phyloP scores from a whole-genome alignment of 2,329 filamentous ascomycete species.

The Mariannaea sp. region DNA sequence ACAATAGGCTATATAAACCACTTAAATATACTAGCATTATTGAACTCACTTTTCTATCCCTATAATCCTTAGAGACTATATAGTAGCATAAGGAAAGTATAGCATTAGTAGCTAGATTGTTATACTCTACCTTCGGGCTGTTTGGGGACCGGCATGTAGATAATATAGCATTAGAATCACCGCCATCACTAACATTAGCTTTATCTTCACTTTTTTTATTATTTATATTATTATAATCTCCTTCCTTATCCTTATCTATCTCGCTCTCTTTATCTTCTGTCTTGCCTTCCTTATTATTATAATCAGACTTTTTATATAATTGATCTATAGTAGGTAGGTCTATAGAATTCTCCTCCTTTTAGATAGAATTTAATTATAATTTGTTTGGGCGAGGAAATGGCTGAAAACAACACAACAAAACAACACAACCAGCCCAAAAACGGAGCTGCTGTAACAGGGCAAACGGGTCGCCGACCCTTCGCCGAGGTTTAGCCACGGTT shows the following conservation, averaged over 20 bases:
- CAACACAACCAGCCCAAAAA: too few relatives aligned
- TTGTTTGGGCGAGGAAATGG: too few relatives aligned
- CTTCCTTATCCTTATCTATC: neutral
- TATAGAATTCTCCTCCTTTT: neutral
- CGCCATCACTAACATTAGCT: neutral
- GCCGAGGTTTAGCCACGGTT: too few relatives aligned
- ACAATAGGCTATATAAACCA: neutral
- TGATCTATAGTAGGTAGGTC: neutral
- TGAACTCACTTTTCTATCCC: constrained; percentile 1
- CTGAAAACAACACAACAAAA: too few relatives aligned
- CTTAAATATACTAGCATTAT: constrained; percentile 7
- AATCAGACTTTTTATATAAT: neutral
- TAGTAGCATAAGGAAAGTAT: constrained; percentile 1
- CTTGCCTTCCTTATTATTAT: neutral
- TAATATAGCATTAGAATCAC: neutral
- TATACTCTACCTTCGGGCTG: neutral
- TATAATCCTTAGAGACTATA: constrained; percentile 1
- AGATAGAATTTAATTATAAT: neutral
- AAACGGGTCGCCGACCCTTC: too few relatives aligned
- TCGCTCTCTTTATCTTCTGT: neutral
- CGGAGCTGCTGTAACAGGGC: neutral
- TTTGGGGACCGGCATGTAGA: neutral
- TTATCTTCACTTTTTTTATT: neutral
- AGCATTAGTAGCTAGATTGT: neutral
- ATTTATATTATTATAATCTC: neutral